Evolutionary conservation across 208 protist species (phyloP), one percentile per base, ranked within the genome.

Genomic region (Trypanosoma scelopori): DNA sequence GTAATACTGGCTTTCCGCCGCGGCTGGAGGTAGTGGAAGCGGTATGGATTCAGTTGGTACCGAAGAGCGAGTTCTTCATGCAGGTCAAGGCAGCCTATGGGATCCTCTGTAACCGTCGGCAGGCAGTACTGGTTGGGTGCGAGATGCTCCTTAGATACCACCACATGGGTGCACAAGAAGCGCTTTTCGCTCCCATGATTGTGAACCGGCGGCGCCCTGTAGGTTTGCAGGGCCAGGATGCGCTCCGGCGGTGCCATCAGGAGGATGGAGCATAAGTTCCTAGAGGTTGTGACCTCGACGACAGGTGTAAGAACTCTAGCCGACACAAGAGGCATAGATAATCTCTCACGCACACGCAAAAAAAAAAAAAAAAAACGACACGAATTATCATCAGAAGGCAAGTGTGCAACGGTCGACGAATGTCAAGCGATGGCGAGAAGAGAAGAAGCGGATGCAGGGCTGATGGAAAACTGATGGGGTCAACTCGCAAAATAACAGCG

Each of bases 21-120:
- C 12, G 53, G 53, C 18, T 43, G 53, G 3, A 59, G 32, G 27
- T 45, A 22, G 27, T 39, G 53, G 3, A 18, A 5, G 20, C 6
- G 12, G 20, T 49, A 22, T 18, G 41, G 56, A 32, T 49, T 62
- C 16, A 62, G 56, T 32, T 62, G 56, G 27, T 62, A 64, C 5
- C 45, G 58, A 11, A 64, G 20, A n/a, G 28, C 45, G 22, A 53
- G 15, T 6, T 16, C 5, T 9, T 22, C 6, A n/a, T 53, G 11
- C 5, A 64, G n/a, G 11, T 51, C 41, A 42, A 2, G 3, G 5
- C 25, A 15, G n/a, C 15, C 58, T 4, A 64, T 53, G 7, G 58
- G 42, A n/a, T 30, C 46, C 12, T 42, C 45, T 22, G 32, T 28
- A 32, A 51, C 9, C 5, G 3, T 50, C 11, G n/a, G 42, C 30